phyloP scores from a whole-genome alignment of 345 rosid species.

The Murraya paniculata region DNA sequence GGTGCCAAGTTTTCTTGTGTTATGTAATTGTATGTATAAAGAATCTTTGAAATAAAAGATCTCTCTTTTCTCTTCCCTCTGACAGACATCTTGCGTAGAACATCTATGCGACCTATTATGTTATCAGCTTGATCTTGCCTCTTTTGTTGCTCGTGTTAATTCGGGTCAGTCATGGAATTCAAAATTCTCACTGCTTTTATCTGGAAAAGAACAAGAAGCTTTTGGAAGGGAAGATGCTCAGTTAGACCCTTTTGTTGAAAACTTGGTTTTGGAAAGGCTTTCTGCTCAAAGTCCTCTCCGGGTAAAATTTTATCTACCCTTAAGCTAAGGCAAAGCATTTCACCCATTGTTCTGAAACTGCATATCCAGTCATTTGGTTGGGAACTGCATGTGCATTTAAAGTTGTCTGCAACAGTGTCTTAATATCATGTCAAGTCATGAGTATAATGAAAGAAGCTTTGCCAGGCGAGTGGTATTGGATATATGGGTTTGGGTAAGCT shows the following conservation, averaged over 20 bases:
- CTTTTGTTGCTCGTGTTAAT: conserved; percentile 80
- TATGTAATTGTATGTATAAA: not conserved
- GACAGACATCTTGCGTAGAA: conserved; percentile 83
- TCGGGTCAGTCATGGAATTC: conserved; percentile 84
- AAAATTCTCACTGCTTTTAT: conserved; percentile 60
- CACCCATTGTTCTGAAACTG: not conserved
- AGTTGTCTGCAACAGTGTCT: not conserved
- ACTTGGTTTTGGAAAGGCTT: conserved; percentile 91
- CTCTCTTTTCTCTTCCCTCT: conserved; percentile 4
- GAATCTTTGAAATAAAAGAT: not conserved
- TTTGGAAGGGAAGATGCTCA: conserved; percentile 45
- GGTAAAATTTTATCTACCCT: conserved; percentile 39
- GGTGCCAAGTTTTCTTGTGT: not conserved
- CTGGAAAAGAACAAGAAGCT: conserved; percentile 44
- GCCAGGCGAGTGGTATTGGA: not conserved
- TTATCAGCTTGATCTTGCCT: conserved; percentile 84
- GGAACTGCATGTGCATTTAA: not conserved
- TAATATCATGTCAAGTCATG: not conserved
- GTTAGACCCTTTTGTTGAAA: conserved; percentile 83
- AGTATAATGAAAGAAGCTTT: not conserved
- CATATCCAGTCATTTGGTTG: conserved; percentile 1
- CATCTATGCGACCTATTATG: conserved; percentile 82
- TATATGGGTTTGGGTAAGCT: not conserved
- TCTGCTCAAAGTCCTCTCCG: conserved; percentile 93
- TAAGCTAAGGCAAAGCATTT: not conserved